Percentiles rank a stretch among this genome's conserved stretches.
Evolutionary conservation across 441 rosid genomes (phyloP).

Genomic region (Mallotus repandus): DNA sequence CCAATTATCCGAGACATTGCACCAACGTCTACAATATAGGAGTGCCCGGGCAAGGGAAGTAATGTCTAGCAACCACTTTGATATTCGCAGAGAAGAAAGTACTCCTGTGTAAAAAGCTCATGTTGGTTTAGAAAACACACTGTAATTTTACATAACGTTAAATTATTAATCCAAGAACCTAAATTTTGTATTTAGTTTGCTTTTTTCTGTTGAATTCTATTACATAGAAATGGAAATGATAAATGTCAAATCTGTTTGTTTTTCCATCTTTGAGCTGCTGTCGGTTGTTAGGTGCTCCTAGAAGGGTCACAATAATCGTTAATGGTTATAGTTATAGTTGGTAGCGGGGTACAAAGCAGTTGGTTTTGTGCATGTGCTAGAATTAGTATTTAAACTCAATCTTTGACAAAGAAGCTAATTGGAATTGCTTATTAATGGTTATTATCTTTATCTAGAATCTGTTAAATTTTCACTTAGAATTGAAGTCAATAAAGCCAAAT

Average conservation of each 20-base stretch:
- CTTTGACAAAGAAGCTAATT: too few relatives aligned
- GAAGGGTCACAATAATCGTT: too few relatives aligned
- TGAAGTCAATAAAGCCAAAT: not conserved
- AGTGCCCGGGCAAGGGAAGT: slow-evolving; percentile 66
- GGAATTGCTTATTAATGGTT: not conserved
- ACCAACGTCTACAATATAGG: slow-evolving; percentile 81
- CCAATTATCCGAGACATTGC: slow-evolving; percentile 78
- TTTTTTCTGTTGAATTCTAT: not conserved
- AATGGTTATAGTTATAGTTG: too few relatives aligned
- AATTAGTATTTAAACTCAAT: too few relatives aligned
- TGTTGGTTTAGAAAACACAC: not conserved
- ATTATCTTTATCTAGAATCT: not conserved
- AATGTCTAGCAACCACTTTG: slow-evolving; percentile 42
- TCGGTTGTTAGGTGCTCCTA: too few relatives aligned
- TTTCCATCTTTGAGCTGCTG: too few relatives aligned
- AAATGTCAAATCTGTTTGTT: too few relatives aligned
- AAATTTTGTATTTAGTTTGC: slow-evolving; percentile 23
- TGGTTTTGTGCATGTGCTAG: too few relatives aligned
- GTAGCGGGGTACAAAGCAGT: too few relatives aligned
- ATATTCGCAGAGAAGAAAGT: slow-evolving; percentile 31
- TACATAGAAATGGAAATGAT: too few relatives aligned
- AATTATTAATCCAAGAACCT: slow-evolving; percentile 16
- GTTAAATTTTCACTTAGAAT: not conserved
- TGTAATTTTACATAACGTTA: slow-evolving; percentile 16
- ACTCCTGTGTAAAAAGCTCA: slow-evolving; percentile 29